phyloP scores from a whole-genome alignment of 1,284 basidiomycete genomes.

The Erythrobasidium hasegawianum region DNA sequence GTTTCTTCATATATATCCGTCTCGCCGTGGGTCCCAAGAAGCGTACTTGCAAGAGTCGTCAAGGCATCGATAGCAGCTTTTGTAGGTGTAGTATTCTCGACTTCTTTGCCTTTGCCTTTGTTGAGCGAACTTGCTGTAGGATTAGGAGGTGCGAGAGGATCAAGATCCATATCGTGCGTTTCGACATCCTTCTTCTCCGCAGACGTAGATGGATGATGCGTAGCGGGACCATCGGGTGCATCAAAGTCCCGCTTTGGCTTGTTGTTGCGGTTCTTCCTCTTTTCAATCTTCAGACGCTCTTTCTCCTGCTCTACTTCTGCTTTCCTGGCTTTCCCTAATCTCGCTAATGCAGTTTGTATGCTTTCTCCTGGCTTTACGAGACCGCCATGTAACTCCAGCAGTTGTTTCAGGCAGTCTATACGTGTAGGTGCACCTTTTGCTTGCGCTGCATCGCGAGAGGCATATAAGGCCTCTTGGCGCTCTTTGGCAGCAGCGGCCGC shows the following conservation, averaged over 20 bases:
- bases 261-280: slow-evolving; percentile 49
- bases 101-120: slow-evolving; percentile 35
- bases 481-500: slow-evolving; percentile 60
- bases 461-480: slow-evolving; percentile 64
- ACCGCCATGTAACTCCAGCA: slow-evolving; percentile 66
- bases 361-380: slow-evolving; percentile 84
- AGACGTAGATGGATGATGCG: slow-evolving; percentile 11
- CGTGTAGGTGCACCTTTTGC: slow-evolving; percentile 60
- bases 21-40: slow-evolving; percentile 71
- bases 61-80: slow-evolving; percentile 63
- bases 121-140: slow-evolving; percentile 13
- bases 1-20: slow-evolving; percentile 75
- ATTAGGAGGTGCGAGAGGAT: slow-evolving; percentile 26
- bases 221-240: slow-evolving; percentile 19
- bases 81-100: slow-evolving; percentile 39
- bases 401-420: slow-evolving; percentile 60
- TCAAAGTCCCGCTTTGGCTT: slow-evolving; percentile 37
- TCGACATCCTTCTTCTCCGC: slow-evolving; percentile 20
- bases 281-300: slow-evolving; percentile 43
- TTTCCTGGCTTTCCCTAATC: slow-evolving; percentile 71
- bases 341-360: slow-evolving; percentile 80
- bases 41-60: slow-evolving; percentile 72
- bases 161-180: slow-evolving; percentile 35
- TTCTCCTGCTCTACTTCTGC: slow-evolving; percentile 44
- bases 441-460: slow-evolving; percentile 49